Conservation (phyloP, 2,329 filamentous ascomycete genomes). For the Trichoderma sp. region DNA sequence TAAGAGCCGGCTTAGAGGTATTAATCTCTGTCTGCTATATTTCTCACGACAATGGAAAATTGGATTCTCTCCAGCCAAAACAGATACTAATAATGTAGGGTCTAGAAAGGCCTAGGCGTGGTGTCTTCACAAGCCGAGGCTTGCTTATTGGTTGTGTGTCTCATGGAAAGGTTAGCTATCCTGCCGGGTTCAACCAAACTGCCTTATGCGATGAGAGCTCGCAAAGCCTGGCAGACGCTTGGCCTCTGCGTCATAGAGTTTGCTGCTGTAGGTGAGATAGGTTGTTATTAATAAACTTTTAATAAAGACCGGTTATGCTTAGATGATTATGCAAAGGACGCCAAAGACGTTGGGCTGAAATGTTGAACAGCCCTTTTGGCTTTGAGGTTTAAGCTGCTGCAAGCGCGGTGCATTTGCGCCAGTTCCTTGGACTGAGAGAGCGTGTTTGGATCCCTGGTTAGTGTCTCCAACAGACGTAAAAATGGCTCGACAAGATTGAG, state of each 20-base stretch:
- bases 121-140: neutral
- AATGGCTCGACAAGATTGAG: neutral
- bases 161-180: neutral
- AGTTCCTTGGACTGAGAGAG: neutral
- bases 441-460: neutral
- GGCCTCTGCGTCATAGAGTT: neutral
- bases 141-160: neutral
- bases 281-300: neutral
- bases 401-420: neutral
- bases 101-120: neutral
- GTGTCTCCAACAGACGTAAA: neutral
- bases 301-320: neutral
- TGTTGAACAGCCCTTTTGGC: slow-evolving; percentile 5
- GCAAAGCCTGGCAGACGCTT: neutral
- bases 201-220: neutral
- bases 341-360: neutral
- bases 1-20: no score
- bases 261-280: neutral
- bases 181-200: neutral
- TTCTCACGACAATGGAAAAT: no score
- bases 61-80: no score
- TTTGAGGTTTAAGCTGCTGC: neutral
- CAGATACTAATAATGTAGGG: neutral
- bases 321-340: neutral
- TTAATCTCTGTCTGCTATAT: no score